Conservation (phyloP, 345 rosid species). For the Acer campestre region DNA sequence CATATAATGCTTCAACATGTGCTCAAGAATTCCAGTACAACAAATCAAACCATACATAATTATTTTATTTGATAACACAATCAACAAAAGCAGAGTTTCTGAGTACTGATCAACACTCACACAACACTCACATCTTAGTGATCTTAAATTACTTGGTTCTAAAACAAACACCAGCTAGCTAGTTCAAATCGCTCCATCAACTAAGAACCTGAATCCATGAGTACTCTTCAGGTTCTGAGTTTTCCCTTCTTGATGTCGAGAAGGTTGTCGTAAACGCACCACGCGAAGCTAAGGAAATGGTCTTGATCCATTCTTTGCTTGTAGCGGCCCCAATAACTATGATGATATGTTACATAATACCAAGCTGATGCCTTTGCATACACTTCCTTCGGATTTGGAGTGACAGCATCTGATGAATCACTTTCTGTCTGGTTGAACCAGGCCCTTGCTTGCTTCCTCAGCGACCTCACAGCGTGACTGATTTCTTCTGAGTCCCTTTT, state of each 20-base stretch:
- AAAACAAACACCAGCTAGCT: no score
- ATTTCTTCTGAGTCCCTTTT: slow-evolving; percentile 44
- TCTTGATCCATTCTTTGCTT: slow-evolving; percentile 37
- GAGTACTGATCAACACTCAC: neutral
- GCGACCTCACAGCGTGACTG: slow-evolving; percentile 31
- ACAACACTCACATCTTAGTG: neutral
- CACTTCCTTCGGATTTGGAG: slow-evolving; percentile 5
- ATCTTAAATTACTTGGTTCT: no score
- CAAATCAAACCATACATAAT: neutral
- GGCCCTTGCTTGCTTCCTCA: slow-evolving; percentile 46
- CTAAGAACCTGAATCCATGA: neutral
- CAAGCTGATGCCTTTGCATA: slow-evolving; percentile 56
- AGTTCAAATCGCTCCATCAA: slow-evolving; percentile 8
- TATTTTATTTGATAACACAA: neutral
- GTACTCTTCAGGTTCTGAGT: neutral
- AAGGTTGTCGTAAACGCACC: slow-evolving; percentile 46
- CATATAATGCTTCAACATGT: neutral
- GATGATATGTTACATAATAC: slow-evolving; percentile 52
- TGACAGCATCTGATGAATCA: slow-evolving; percentile 10
- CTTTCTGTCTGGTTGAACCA: slow-evolving; percentile 43
- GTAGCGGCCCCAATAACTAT: slow-evolving; percentile 34
- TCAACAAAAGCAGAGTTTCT: neutral
- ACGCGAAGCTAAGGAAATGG: slow-evolving; percentile 49
- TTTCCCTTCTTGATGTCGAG: slow-evolving; percentile 31
- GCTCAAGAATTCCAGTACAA: neutral